These are phyloP conservation scores for Senecio squalidus DNA, from an alignment of 140 eudicot genomes.

Conservation along the genomic window DNA sequence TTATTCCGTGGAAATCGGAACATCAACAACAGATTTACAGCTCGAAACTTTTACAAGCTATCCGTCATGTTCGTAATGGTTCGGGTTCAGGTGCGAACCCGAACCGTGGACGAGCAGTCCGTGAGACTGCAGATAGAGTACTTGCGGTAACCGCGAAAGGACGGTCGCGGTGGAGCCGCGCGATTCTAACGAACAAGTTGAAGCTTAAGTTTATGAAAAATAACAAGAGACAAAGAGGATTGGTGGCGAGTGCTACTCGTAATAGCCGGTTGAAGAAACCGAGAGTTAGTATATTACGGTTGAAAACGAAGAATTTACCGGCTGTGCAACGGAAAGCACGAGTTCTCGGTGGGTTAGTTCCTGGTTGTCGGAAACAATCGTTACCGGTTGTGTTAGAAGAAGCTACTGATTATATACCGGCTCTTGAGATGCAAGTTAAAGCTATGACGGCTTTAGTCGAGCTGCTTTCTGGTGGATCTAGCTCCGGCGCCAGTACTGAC, in stretches of 20 bases:
- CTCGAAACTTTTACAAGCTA: conserved; percentile 74
- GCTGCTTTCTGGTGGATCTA: conserved; percentile 42
- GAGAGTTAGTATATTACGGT: conserved; percentile 39
- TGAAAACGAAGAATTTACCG: conserved; percentile 52
- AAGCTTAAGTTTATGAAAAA: conserved; percentile 60
- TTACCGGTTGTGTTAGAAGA: conserved; percentile 75
- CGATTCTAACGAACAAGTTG: conserved; percentile 58
- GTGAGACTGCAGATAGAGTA: conserved; percentile 75
- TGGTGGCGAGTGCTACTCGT: conserved; percentile 28
- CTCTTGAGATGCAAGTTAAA: conserved; percentile 82
- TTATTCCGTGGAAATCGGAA: conserved; percentile 55
- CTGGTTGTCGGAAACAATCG: conserved; percentile 76
- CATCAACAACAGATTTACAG: conserved; percentile 68
- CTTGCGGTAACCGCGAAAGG: conserved; percentile 80
- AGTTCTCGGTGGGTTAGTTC: conserved; percentile 72
- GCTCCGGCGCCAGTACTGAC: conserved; percentile 16
- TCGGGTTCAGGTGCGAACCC: conserved; percentile 4
- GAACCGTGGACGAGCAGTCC: conserved; percentile 43
- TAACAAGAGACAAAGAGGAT: conserved; percentile 30
- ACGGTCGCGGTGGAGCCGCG: conserved; percentile 87
- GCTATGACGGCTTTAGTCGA: conserved; percentile 64
- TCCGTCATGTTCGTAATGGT: conserved; percentile 55
- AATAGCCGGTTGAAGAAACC: conserved; percentile 53
- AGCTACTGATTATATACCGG: conserved; percentile 76
- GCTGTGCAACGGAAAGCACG: conserved; percentile 51